Evolutionary conservation across 2,329 filamentous ascomycete genomes (phyloP).

Genomic region (Didymella pomorum): DNA sequence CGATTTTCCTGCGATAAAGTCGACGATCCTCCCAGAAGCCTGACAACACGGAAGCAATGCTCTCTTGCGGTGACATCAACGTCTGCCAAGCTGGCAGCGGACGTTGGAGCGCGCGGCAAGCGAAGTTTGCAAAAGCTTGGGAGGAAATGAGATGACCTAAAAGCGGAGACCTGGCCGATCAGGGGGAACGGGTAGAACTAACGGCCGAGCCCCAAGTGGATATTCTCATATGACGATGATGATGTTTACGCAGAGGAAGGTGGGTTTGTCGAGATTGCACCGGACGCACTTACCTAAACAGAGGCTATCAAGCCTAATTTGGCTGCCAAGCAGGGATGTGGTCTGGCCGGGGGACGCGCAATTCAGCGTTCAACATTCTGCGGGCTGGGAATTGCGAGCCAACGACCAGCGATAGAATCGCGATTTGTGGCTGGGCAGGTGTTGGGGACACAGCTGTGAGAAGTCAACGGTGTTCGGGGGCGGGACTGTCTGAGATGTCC

Average conservation of each 20-base stretch:
- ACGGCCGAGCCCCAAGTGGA: slow-evolving; percentile 18
- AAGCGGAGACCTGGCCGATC: slow-evolving; percentile 21
- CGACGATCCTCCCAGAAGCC: slow-evolving; percentile 5
- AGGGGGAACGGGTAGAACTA: slow-evolving; percentile 21
- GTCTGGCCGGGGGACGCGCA: slow-evolving; percentile 18
- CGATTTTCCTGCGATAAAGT: background rate
- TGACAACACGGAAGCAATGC: background rate
- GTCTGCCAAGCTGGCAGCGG: background rate
- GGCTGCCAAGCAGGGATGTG: slow-evolving; percentile 11
- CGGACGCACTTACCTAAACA: slow-evolving; percentile 17
- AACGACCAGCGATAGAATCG: slow-evolving; percentile 10
- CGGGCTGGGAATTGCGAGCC: slow-evolving; percentile 9
- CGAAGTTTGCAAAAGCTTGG: slow-evolving; percentile 19
- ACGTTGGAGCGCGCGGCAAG: slow-evolving; percentile 14
- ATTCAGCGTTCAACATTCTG: slow-evolving; percentile 20
- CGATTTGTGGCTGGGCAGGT: slow-evolving; percentile 11
- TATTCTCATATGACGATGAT: slow-evolving; percentile 18
- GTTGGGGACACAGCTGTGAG: slow-evolving; percentile 4
- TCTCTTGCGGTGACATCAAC: slow-evolving; percentile 13
- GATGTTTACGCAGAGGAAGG: slow-evolving; percentile 16
- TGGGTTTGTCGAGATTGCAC: slow-evolving; percentile 20
- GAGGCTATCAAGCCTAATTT: slow-evolving; percentile 6
- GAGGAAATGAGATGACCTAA: slow-evolving; percentile 22
- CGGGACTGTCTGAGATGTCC: slow-evolving; percentile 16
- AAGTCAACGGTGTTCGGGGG: slow-evolving; percentile 6